Evolutionary conservation across 1,284 basidiomycete species (phyloP).

Genomic region (Pterulicium gracile): DNA sequence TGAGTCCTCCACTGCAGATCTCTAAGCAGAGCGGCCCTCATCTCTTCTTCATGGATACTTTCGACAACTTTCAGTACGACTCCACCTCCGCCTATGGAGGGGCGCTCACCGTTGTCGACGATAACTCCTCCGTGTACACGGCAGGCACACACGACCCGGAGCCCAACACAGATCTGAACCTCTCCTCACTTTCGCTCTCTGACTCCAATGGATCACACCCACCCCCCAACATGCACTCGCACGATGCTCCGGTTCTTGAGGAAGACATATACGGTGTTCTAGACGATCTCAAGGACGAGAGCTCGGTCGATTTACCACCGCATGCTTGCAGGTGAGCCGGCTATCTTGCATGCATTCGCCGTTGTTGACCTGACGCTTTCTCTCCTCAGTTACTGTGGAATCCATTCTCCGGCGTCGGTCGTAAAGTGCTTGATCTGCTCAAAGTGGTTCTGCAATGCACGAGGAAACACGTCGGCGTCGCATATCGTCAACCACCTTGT

Average conservation of each 20-base stretch:
- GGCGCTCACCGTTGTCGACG: constrained; percentile 64
- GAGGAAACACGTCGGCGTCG: constrained; percentile 94
- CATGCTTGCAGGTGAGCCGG: constrained; percentile 86
- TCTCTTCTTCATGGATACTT: constrained; percentile 66
- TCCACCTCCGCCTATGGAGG: constrained; percentile 69
- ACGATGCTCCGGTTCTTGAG: constrained; percentile 40
- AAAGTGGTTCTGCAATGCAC: constrained; percentile 99
- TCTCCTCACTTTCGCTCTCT: constrained; percentile 54
- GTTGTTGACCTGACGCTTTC: constrained; percentile 9
- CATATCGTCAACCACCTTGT: constrained; percentile 99
- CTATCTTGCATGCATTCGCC: constrained; percentile 6
- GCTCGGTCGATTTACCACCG: constrained; percentile 72
- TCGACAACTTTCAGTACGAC: constrained; percentile 82
- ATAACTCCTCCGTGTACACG: constrained; percentile 79
- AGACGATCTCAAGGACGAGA: constrained; percentile 82
- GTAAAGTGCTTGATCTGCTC: constrained; percentile 94
- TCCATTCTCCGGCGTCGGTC: constrained; percentile 93
- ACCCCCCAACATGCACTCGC: constrained; percentile 25
- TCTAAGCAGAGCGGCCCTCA: too few relatives aligned
- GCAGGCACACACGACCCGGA: constrained; percentile 43
- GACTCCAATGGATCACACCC: constrained; percentile 34
- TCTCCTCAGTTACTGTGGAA: constrained; percentile 84
- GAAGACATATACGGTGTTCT: constrained; percentile 81
- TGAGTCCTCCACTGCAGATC: not conserved
- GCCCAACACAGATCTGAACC: constrained; percentile 42